These are phyloP conservation scores for Diospyros lotus DNA, from an alignment of 148 eudicot genomes.

Conservation along the genomic window DNA sequence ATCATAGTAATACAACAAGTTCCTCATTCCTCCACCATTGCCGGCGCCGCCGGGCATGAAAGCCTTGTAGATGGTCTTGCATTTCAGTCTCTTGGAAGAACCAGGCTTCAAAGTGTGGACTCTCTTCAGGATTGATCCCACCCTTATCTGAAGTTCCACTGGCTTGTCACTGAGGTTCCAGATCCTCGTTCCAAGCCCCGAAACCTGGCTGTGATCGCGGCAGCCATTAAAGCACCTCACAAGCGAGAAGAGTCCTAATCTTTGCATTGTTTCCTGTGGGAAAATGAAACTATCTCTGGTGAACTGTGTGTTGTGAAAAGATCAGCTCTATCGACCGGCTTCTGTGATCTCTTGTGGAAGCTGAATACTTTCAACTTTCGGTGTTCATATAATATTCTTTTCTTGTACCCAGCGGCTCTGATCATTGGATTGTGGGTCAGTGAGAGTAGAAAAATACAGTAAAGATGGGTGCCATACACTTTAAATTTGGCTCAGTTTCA, in stretches of 20 bases:
- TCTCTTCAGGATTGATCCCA: constrained; percentile 66
- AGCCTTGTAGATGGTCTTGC: constrained; percentile 69
- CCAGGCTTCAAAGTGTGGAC: constrained; percentile 66
- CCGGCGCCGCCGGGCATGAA: constrained; percentile 42
- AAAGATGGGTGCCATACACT: neutral
- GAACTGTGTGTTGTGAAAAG: neutral
- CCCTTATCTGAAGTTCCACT: constrained; percentile 74
- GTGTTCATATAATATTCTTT: constrained; percentile 5
- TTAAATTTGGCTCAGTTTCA: neutral
- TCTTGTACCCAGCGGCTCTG: neutral
- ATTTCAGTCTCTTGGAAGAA: constrained; percentile 61
- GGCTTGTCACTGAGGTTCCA: constrained; percentile 67
- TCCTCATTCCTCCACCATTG: constrained; percentile 29
- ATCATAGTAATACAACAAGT: constrained; percentile 53
- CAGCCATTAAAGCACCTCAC: constrained; percentile 55
- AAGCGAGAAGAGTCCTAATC: constrained; percentile 36
- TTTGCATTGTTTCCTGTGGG: constrained; percentile 26
- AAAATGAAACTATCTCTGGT: neutral
- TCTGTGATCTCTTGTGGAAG: neutral
- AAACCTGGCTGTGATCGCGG: constrained; percentile 38
- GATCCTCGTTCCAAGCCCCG: constrained; percentile 50
- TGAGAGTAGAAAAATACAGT: neutral
- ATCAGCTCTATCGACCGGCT: neutral
- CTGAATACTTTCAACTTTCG: neutral
- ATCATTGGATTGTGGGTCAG: constrained; percentile 11